Evolutionary conservation across 768 basidiomycete genomes (phyloP).

Genomic region (Trichaptum fuscoviolaceum): DNA sequence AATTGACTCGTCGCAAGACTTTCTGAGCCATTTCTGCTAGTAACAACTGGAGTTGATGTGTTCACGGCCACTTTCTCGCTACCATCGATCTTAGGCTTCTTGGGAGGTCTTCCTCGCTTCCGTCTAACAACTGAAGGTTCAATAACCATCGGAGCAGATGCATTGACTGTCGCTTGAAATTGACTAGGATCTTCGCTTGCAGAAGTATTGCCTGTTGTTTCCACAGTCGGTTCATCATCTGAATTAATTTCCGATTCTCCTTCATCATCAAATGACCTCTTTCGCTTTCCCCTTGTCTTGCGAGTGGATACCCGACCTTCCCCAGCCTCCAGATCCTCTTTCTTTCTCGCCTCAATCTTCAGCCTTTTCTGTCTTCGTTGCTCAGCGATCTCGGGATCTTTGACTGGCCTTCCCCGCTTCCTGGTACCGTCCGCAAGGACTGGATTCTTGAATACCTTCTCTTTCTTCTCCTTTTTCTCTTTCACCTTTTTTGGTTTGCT

Average conservation of each 20-base stretch:
- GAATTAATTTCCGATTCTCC: neutral
- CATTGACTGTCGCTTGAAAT: neutral
- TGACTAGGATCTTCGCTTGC: too few relatives aligned
- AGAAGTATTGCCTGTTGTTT: neutral
- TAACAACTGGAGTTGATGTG: neutral
- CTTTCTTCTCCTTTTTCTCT: conserved; percentile 14
- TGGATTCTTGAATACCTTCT: conserved; percentile 40
- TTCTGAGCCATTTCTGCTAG: neutral
- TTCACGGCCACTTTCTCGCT: neutral
- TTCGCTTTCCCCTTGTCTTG: neutral
- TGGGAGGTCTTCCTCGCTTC: conserved; percentile 5
- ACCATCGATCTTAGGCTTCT: neutral
- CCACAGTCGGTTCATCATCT: neutral
- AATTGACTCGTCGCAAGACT: neutral
- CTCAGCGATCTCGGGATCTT: conserved; percentile 15
- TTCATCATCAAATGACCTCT: neutral
- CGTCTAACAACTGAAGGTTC: neutral
- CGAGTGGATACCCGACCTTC: neutral
- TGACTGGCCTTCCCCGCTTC: conserved; percentile 13
- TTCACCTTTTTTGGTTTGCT: conserved; percentile 28
- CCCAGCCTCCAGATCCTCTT: neutral
- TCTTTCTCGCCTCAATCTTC: conserved; percentile 38
- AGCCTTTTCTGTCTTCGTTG: conserved; percentile 17
- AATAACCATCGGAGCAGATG: neutral
- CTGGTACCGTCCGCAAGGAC: conserved; percentile 44